Percentiles rank a stretch among this genome's conserved stretches.
These are phyloP conservation scores for Lablab purpureus DNA, from an alignment of 306 rosid species.

Conservation along the genomic window DNA sequence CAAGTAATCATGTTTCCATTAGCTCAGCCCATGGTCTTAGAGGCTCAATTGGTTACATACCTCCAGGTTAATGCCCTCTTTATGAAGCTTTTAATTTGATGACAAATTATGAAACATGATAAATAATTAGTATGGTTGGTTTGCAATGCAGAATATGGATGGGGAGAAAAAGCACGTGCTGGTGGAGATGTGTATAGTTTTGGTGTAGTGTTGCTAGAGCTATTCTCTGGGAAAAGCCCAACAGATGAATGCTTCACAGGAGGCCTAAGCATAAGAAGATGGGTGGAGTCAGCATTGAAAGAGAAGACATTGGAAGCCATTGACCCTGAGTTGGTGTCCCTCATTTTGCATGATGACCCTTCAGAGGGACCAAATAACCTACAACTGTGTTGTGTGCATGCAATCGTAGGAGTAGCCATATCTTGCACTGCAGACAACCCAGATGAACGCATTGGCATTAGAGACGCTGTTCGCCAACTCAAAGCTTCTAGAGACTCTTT, in stretches of 20 bases:
- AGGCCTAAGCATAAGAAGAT: constrained; percentile 55
- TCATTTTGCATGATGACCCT: constrained; percentile 27
- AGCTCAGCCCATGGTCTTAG: constrained; percentile 64
- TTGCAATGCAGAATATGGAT: constrained; percentile 69
- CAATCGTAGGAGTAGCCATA: constrained; percentile 59
- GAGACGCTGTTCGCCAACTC: constrained; percentile 57
- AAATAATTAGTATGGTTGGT: not conserved
- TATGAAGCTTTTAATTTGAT: not conserved
- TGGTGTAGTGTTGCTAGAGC: constrained; percentile 69
- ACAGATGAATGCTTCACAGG: constrained; percentile 63
- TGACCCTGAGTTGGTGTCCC: constrained; percentile 55
- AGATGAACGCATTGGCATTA: constrained; percentile 61
- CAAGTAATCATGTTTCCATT: constrained; percentile 47
- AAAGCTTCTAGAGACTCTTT: constrained; percentile 53
- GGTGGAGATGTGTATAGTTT: constrained; percentile 84
- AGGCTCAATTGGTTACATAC: constrained; percentile 87
- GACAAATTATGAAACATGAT: not conserved
- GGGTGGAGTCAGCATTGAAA: constrained; percentile 64
- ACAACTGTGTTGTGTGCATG: constrained; percentile 48
- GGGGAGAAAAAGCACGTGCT: constrained; percentile 64
- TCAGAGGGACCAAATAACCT: constrained; percentile 33
- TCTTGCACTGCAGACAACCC: constrained; percentile 59
- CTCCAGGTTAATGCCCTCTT: constrained; percentile 53
- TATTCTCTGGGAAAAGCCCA: constrained; percentile 69
- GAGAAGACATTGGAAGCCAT: constrained; percentile 47